Base-by-base conservation (phyloP, 2,329 filamentous ascomycete species). In the Pyrenophora graminea region DNA sequence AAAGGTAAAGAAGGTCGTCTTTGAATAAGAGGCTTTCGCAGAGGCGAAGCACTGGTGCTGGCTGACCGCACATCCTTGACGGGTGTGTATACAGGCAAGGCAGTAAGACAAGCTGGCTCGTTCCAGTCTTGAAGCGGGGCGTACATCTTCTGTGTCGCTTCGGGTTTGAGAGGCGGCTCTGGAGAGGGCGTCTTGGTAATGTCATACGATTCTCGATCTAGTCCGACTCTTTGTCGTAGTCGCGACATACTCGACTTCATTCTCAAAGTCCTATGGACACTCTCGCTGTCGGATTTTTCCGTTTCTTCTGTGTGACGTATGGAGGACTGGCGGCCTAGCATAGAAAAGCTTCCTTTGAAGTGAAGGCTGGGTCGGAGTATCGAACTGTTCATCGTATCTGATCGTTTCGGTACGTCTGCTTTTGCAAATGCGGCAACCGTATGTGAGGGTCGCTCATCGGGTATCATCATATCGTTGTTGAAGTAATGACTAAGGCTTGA, bases 371-470 rank as follows among this genome's bases (percentile, higher is more conserved):
- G 66, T 33, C 59, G 54, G 27, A 59, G 58, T 18, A 70, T 49
- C 4, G 60, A 58, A 9, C 49, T 51, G 6, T 59, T 59, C 18
- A 72, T 59, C 18, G 62, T 65, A 18, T 66, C 63, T 31, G 68
- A 66, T 53, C 67, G 56, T 21, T 57, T 62, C 4, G 66, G 66
- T 7, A 64, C 41, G 44, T 68, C 63, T 10, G 51, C 53, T n/a
- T 58, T 62, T 4, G 60, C 65, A 38, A 39, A 56, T 8, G 63
- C 62, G 15, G 58, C 59, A 40, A 61, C 65, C 0, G 59, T 64
- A 40, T 70, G 64, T 10, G 64, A 66, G 2, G 67, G 66, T 9
- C 60, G 42, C 36, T 65, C 61, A 34, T 70, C 66, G 7, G 64
- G 63, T 41, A 66, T 55, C 7, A 67, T 34, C 2, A 38, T 48